A percentile compares a stretch with the other conserved stretches of the same genome.
Conservation (phyloP, 345 rosid species). For the Balakata baccata region DNA sequence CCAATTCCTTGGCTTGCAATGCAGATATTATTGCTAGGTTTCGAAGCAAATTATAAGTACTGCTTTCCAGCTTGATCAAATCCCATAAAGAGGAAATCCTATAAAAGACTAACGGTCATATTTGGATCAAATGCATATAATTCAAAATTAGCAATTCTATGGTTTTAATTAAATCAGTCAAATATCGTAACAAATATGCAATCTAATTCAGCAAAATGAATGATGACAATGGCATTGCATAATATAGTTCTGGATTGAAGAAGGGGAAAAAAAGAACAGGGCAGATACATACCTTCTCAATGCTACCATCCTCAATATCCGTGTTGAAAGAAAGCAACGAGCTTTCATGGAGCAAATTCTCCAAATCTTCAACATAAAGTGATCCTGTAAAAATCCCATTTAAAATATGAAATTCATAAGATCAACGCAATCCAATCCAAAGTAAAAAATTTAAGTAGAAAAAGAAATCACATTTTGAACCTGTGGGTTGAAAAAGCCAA, state of each 20-base stretch:
- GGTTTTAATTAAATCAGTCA: not conserved
- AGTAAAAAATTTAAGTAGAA: not conserved
- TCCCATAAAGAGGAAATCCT: not conserved
- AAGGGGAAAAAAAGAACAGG: not conserved
- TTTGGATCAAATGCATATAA: not conserved
- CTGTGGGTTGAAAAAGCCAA: slow-evolving; percentile 52
- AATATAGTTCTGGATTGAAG: not conserved
- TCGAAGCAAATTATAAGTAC: not conserved
- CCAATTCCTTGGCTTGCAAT: not conserved
- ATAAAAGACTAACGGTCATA: not conserved
- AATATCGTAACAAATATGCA: not conserved
- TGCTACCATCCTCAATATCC: slow-evolving; percentile 88
- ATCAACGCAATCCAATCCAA: not conserved
- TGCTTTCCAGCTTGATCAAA: not conserved
- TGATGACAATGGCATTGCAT: not conserved
- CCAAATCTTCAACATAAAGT: slow-evolving; percentile 58
- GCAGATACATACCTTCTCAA: slow-evolving; percentile 51
- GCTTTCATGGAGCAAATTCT: slow-evolving; percentile 66
- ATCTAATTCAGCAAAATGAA: not conserved
- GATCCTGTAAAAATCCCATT: slow-evolving; percentile 28
- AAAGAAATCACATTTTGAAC: slow-evolving; percentile 11
- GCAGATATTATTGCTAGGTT: not conserved
- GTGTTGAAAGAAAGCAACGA: slow-evolving; percentile 74
- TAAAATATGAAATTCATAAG: no score
- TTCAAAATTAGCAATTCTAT: not conserved